Conservation (phyloP, 116 monocot species). For the Papilionanthe hybrid region DNA sequence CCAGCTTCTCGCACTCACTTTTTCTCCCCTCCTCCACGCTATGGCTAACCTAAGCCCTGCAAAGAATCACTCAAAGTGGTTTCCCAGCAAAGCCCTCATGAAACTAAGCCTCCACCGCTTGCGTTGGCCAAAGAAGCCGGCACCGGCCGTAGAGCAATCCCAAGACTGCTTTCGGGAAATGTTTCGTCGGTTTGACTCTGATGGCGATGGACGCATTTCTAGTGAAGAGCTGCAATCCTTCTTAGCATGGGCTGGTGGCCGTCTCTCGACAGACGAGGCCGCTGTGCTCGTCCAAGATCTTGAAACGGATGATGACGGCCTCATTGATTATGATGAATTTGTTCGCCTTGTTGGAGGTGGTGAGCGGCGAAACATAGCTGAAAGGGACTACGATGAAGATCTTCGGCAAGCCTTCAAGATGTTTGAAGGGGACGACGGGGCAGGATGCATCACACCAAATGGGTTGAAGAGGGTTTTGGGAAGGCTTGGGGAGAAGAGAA, state of each 20-base stretch:
- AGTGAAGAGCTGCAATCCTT: conserved; percentile 30
- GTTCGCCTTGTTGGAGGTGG: conserved; percentile 12
- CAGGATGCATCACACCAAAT: conserved; percentile 37
- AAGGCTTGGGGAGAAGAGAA: conserved; percentile 31
- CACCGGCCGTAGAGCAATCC: background rate
- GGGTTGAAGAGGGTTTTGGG: conserved; percentile 33
- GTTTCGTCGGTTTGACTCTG: conserved; percentile 35
- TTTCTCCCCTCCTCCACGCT: background rate
- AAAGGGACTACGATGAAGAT: conserved; percentile 32
- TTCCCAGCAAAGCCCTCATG: conserved; percentile 15
- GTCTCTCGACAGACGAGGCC: background rate
- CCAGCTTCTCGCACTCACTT: too few relatives aligned
- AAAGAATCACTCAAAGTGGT: conserved; percentile 22
- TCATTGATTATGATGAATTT: conserved; percentile 19
- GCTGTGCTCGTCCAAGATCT: conserved; percentile 10
- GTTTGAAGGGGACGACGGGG: conserved; percentile 46
- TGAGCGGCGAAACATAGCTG: background rate
- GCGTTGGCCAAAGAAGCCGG: conserved; percentile 6
- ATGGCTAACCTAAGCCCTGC: background rate
- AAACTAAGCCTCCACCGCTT: conserved; percentile 16
- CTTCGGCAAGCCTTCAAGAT: conserved; percentile 41
- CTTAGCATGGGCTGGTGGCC: conserved; percentile 21
- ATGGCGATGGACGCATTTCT: conserved; percentile 55
- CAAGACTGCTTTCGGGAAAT: conserved; percentile 8
- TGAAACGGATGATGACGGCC: conserved; percentile 12